Percentiles rank a stretch among this genome's conserved stretches.
These are phyloP conservation scores for Cytidiella melzeri DNA, from an alignment of 768 basidiomycete species.

Conservation along the genomic window DNA sequence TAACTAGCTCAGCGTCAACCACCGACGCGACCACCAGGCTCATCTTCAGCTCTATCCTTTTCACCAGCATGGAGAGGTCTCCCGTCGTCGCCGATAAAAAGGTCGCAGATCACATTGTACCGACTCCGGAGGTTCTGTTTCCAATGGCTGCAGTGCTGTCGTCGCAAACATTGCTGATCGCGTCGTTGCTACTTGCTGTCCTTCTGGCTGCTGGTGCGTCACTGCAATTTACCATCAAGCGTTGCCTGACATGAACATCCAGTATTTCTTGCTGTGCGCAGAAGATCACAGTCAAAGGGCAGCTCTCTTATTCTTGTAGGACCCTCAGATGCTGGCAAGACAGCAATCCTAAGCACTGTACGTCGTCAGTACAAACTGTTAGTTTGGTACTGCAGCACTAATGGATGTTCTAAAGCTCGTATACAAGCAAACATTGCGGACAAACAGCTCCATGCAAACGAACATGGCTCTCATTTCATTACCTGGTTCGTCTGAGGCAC, in stretches of 20 bases:
- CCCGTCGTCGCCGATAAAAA: not conserved
- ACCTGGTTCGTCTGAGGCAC: conserved; percentile 34
- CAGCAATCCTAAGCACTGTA: conserved; percentile 67
- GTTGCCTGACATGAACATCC: not conserved
- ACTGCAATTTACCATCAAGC: not conserved
- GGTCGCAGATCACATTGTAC: not conserved
- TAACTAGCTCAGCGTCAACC: not conserved
- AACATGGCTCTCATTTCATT: conserved; percentile 49
- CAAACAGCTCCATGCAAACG: conserved; percentile 73
- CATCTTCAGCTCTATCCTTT: not conserved
- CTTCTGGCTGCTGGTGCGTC: conserved; percentile 38
- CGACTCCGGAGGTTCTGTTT: conserved; percentile 31
- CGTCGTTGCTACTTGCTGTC: conserved; percentile 39
- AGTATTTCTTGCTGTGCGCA: conserved; percentile 40
- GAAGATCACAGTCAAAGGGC: conserved; percentile 42
- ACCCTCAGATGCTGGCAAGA: conserved; percentile 74
- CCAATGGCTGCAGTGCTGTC: conserved; percentile 32
- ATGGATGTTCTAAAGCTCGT: conserved; percentile 41
- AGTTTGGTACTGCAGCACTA: conserved; percentile 13
- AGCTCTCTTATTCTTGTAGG: conserved; percentile 73
- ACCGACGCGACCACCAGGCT: not conserved
- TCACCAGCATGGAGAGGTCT: not conserved
- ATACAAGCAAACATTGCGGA: conserved; percentile 56
- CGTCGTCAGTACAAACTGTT: conserved; percentile 21
- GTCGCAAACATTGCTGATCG: conserved; percentile 32